Evolutionary conservation across 441 rosid genomes (phyloP).

Genomic region (Pelargonium myrrhifolium): DNA sequence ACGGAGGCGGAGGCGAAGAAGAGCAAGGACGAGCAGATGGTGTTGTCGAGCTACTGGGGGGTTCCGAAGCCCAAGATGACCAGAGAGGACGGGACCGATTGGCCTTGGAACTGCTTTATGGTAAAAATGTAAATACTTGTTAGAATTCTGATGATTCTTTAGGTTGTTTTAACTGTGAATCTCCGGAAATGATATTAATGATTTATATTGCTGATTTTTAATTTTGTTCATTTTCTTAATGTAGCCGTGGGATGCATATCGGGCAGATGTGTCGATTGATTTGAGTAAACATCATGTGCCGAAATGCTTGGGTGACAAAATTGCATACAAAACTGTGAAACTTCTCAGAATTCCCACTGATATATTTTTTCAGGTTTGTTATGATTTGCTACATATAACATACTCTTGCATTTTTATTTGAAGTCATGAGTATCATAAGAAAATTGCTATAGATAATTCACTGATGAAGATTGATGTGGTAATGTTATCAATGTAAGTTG

Average conservation of each 20-base stretch:
- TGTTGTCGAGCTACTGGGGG: conserved; percentile 44
- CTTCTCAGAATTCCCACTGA: conserved; percentile 59
- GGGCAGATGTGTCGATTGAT: conserved; percentile 51
- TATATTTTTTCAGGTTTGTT: conserved; percentile 54
- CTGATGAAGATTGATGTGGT: too few relatives aligned
- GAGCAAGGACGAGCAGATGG: conserved; percentile 18
- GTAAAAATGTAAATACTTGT: conserved; percentile 17
- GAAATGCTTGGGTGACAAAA: conserved; percentile 39
- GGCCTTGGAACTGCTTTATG: conserved; percentile 64
- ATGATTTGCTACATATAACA: too few relatives aligned
- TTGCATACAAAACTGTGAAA: conserved; percentile 61
- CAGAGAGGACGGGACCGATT: conserved; percentile 38
- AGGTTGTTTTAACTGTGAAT: not conserved
- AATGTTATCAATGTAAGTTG: too few relatives aligned
- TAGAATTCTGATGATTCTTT: not conserved
- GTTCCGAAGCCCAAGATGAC: conserved; percentile 36
- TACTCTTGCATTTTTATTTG: too few relatives aligned
- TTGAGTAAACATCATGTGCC: conserved; percentile 67
- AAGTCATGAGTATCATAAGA: too few relatives aligned
- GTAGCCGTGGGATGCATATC: conserved; percentile 74
- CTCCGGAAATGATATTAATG: not conserved
- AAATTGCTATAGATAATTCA: too few relatives aligned
- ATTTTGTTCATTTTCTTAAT: conserved; percentile 1
- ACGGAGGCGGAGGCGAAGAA: conserved; percentile 13
- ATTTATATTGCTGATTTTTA: not conserved